Percentiles rank a stretch among this genome's conserved stretches.
These are phyloP conservation scores for Hirsutella thompsonii DNA, from an alignment of 2,329 filamentous ascomycete species.

Conservation along the genomic window DNA sequence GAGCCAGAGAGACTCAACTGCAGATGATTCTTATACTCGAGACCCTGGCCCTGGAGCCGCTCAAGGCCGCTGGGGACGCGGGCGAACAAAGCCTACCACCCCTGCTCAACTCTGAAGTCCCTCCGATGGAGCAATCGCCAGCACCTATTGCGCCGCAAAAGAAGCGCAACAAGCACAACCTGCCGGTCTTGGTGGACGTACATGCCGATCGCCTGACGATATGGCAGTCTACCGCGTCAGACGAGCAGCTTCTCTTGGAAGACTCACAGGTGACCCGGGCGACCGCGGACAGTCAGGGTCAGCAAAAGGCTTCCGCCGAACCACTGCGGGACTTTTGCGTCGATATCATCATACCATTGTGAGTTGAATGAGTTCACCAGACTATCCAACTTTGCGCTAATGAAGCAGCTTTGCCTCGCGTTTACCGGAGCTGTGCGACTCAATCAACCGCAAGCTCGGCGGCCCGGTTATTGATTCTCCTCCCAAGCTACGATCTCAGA, in stretches of 20 bases:
- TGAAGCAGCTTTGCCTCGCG: constrained; percentile 54
- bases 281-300: constrained; percentile 19
- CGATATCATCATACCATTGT: constrained; percentile 72
- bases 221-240: constrained; percentile 64
- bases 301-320: constrained; percentile 37
- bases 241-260: constrained; percentile 38
- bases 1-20: constrained; percentile 65
- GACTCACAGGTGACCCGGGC: constrained; percentile 29
- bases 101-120: constrained; percentile 22
- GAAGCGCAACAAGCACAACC: constrained; percentile 50
- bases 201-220: constrained; percentile 70
- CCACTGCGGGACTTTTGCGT: constrained; percentile 65
- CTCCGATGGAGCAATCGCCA: constrained; percentile 12
- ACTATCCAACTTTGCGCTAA: constrained; percentile 18
- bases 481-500: constrained; percentile 35
- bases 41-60: constrained; percentile 55
- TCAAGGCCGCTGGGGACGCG: constrained; percentile 25
- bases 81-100: constrained; percentile 34
- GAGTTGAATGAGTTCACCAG: constrained; percentile 17
- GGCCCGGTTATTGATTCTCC: constrained; percentile 51
- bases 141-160: constrained; percentile 22
- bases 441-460: constrained; percentile 63
- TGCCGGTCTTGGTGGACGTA: constrained; percentile 54
- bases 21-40: constrained; percentile 73
- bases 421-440: constrained; percentile 56